A percentile compares a stretch with the other conserved stretches of the same genome.
Evolutionary conservation across 2,329 filamentous ascomycete genomes (phyloP).

Genomic region (Claviceps digitariae): DNA sequence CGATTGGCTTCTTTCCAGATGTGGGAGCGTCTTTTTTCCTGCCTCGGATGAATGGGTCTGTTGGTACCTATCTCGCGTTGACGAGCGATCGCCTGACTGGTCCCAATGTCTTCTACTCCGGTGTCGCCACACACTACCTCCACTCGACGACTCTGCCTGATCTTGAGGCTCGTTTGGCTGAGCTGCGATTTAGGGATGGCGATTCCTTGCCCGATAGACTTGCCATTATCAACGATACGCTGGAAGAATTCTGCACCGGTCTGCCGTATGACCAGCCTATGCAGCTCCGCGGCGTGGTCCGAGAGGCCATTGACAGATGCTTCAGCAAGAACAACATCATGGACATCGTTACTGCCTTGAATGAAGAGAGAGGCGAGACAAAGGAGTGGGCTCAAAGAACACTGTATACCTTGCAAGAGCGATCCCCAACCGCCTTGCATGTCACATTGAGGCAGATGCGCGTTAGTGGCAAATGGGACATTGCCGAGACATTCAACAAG

Average conservation of each 20-base stretch:
- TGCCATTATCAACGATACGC: slow-evolving; percentile 65
- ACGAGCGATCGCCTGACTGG: slow-evolving; percentile 77
- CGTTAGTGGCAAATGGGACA: slow-evolving; percentile 61
- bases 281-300: slow-evolving; percentile 52
- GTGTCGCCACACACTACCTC: slow-evolving; percentile 90
- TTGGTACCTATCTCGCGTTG: slow-evolving; percentile 86
- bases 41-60: slow-evolving; percentile 69
- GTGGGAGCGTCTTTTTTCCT: slow-evolving; percentile 96
- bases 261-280: slow-evolving; percentile 64
- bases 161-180: slow-evolving; percentile 73
- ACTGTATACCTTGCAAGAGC: slow-evolving; percentile 56
- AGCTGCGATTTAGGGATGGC: slow-evolving; percentile 77
- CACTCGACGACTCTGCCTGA: slow-evolving; percentile 76
- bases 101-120: slow-evolving; percentile 77
- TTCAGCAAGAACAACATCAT: slow-evolving; percentile 55
- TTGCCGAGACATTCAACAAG: slow-evolving; percentile 69
- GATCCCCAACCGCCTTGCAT: slow-evolving; percentile 76
- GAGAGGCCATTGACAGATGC: slow-evolving; percentile 73
- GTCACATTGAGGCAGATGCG: slow-evolving; percentile 78
- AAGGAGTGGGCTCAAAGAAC: slow-evolving; percentile 69
- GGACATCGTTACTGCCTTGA: slow-evolving; percentile 57
- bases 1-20: slow-evolving; percentile 96
- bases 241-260: slow-evolving; percentile 83
- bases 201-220: slow-evolving; percentile 49
- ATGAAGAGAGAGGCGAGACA: slow-evolving; percentile 36